Evolutionary conservation across 2,329 filamentous ascomycete species (phyloP), one percentile per base, ranked within the genome.

Genomic region (Dothistroma septosporum): DNA sequence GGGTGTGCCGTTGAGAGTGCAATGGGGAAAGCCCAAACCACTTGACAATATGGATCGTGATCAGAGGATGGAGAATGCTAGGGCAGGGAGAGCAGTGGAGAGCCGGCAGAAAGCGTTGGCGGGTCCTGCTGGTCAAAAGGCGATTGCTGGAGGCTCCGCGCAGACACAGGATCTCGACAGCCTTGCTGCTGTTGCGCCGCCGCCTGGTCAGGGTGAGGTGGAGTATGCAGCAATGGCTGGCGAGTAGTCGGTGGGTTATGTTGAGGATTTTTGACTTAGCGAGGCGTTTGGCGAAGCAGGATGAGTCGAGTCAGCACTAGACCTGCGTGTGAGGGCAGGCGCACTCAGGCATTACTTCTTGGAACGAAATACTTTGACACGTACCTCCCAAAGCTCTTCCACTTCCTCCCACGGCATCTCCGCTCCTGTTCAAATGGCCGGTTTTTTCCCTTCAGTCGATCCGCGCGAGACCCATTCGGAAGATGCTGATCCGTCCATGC

Each of bases 21-120:
- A 92, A 64, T 99, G 94, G 94, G 93, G 92, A 16, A 88, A 90
- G 73, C 93, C 95, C 16, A 94, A 92, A 78, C 89, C 93, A 1
- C 82, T 99, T 59, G 94, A 96, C 59, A 95, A 86, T 24, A 89
- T 97, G 86, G 90, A 96, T 65, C 88, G 88, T 63, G 92, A 97
- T 58, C 85, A 96, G 74, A 84, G 93, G 48, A 82, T 88, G 66
- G 85, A 89, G 70, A 91, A 96, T 80, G 86, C 92, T 22, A 85
- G 87, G 37, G 91, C 95, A 70, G 93, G 89, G 2, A 79, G 90
- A 52, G 81, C 82, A 16, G 82, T 83, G 24, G 66, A 66, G 12
- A 61, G 61, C 46, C 68, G 57, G 3, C 57, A 58, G 7, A 70
- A 69, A 53, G 59, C 62, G 7, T 60, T 69, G 28, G 70, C 67